These are phyloP conservation scores for Alternaria brassicicola DNA, from an alignment of 2,329 filamentous ascomycete species.

Conservation along the genomic window DNA sequence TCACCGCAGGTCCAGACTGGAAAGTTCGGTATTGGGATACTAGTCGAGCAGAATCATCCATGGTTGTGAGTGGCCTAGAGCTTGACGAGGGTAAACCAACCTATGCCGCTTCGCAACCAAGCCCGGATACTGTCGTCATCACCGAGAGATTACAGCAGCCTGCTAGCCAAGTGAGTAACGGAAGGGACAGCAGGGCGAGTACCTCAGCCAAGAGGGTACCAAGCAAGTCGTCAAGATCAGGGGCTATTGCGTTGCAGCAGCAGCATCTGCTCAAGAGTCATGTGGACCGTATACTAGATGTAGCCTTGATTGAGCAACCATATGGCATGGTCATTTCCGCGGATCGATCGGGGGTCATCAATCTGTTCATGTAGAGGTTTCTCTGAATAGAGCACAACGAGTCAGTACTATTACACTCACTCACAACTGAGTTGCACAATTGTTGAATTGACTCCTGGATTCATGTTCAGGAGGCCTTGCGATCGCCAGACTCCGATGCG, in stretches of 20 bases:
- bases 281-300: slow-evolving; percentile 84
- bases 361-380: slow-evolving; percentile 69
- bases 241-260: slow-evolving; percentile 91
- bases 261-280: slow-evolving; percentile 85
- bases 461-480: background rate
- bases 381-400: background rate
- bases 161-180: slow-evolving; percentile 19
- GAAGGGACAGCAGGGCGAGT: slow-evolving; percentile 34
- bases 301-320: slow-evolving; percentile 84
- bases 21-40: slow-evolving; percentile 96
- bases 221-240: slow-evolving; percentile 69
- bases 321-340: slow-evolving; percentile 93
- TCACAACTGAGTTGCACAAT: background rate
- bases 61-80: slow-evolving; percentile 78
- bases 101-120: slow-evolving; percentile 57
- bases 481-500: slow-evolving; percentile 7
- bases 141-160: slow-evolving; percentile 45
- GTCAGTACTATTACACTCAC: background rate
- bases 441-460: background rate
- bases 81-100: slow-evolving; percentile 73
- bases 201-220: slow-evolving; percentile 45
- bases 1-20: slow-evolving; percentile 88
- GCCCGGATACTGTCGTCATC: slow-evolving; percentile 50
- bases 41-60: slow-evolving; percentile 75
- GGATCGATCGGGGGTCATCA: slow-evolving; percentile 86